A percentile compares a stretch with the other conserved stretches of the same genome.
Conservation (phyloP, 2,329 filamentous ascomycete species). For the Kalaharituber pfeilii region DNA sequence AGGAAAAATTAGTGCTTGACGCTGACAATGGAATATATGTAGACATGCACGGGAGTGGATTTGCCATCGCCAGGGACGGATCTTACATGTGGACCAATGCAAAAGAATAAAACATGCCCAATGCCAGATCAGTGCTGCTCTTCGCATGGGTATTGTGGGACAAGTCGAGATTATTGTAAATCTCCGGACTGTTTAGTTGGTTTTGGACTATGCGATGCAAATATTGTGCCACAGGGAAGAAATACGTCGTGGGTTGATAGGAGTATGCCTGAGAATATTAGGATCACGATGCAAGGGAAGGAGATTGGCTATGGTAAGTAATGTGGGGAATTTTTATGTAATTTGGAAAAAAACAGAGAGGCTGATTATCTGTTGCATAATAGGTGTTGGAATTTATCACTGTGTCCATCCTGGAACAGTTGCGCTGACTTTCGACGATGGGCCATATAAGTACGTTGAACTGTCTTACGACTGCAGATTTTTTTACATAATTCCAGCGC, state of each 20-base stretch:
- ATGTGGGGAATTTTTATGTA: neutral
- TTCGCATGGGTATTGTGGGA: conserved; percentile 13
- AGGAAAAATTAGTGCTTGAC: neutral
- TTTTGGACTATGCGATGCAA: conserved; percentile 13
- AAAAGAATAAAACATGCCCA: conserved; percentile 4
- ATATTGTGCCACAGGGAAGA: conserved; percentile 6
- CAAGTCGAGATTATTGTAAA: conserved; percentile 10
- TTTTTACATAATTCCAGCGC: neutral
- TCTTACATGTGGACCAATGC: conserved; percentile 8
- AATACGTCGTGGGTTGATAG: conserved; percentile 8
- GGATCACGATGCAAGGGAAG: neutral
- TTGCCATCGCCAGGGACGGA: neutral
- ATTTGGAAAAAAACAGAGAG: neutral
- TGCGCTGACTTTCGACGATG: conserved; percentile 15
- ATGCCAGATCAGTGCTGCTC: conserved; percentile 11
- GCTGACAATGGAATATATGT: neutral
- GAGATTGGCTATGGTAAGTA: neutral
- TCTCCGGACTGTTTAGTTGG: conserved; percentile 13
- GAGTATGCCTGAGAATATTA: conserved; percentile 11
- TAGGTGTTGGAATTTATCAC: conserved; percentile 12
- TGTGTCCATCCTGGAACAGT: conserved; percentile 8
- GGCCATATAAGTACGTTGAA: conserved; percentile 17
- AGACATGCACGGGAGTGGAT: too few relatives aligned
- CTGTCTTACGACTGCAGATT: neutral
- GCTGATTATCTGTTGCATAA: neutral